Conservation (phyloP, 805 yeast species). For the Vanderwaltozyma yarrowii region DNA sequence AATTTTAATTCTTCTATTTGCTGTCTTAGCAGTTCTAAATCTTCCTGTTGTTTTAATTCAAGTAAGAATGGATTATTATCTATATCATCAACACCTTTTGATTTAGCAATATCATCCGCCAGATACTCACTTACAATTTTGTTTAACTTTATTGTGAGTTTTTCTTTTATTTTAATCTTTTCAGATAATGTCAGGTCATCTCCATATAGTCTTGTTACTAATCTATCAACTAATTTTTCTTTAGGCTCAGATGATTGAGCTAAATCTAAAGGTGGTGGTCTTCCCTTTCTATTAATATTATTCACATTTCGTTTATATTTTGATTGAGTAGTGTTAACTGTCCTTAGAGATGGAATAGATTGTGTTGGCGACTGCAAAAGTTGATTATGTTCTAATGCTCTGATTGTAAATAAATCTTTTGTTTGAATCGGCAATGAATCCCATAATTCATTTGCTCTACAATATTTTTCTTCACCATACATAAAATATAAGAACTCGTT, state of each 20-base stretch:
- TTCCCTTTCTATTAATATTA: too few relatives aligned
- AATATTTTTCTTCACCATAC: constrained; percentile 5
- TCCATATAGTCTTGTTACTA: background rate
- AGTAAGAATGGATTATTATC: too few relatives aligned
- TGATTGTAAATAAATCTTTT: constrained; percentile 5
- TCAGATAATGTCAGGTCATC: background rate
- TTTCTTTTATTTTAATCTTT: too few relatives aligned
- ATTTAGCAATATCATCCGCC: background rate
- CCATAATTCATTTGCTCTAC: constrained; percentile 4
- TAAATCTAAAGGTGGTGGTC: background rate
- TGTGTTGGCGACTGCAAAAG: too few relatives aligned
- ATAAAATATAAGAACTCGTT: constrained; percentile 6
- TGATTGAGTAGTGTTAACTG: too few relatives aligned
- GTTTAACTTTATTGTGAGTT: too few relatives aligned
- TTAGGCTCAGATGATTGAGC: background rate
- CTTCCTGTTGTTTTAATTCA: too few relatives aligned
- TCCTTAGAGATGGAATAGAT: too few relatives aligned
- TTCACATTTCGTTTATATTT: too few relatives aligned
- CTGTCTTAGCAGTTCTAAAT: too few relatives aligned
- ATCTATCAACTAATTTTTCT: background rate
- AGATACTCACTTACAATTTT: background rate
- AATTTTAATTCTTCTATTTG: background rate
- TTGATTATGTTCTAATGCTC: background rate
- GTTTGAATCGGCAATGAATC: constrained; percentile 7
- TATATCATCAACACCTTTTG: too few relatives aligned